Conservation (phyloP, 2,329 filamentous ascomycete species). For the Xylogone sp. region DNA sequence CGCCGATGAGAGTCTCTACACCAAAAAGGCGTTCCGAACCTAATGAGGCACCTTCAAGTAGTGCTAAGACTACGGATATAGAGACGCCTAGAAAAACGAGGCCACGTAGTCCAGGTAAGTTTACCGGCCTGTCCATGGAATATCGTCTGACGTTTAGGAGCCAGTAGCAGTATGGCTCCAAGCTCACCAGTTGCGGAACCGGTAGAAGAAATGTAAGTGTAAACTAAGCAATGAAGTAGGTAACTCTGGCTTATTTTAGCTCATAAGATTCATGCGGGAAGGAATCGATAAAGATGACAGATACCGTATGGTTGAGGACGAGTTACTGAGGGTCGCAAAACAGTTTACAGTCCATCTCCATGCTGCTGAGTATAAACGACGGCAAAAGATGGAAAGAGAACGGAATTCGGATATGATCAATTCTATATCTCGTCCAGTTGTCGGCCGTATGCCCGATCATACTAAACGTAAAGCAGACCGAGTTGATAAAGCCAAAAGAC, state of each 20-base stretch:
- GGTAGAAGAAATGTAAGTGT: slow-evolving; percentile 40
- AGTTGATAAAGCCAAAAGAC: slow-evolving; percentile 30
- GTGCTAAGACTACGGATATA: background rate
- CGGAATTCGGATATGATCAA: slow-evolving; percentile 47
- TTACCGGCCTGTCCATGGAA: background rate
- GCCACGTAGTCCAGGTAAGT: background rate
- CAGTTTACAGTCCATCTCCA: slow-evolving; percentile 73
- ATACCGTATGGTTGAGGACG: slow-evolving; percentile 83
- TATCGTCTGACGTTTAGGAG: slow-evolving; percentile 2
- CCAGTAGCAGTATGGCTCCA: slow-evolving; percentile 35
- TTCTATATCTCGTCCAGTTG: slow-evolving; percentile 35
- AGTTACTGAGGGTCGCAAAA: slow-evolving; percentile 64
- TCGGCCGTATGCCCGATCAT: slow-evolving; percentile 23
- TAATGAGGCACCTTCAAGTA: background rate
- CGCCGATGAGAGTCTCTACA: background rate
- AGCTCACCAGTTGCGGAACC: slow-evolving; percentile 50
- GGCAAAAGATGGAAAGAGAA: slow-evolving; percentile 53
- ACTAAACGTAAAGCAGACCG: slow-evolving; percentile 28
- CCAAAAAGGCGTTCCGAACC: background rate
- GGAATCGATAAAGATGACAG: slow-evolving; percentile 64
- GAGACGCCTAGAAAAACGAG: background rate
- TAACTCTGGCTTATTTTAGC: background rate
- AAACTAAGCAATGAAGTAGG: background rate
- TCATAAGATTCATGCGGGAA: slow-evolving; percentile 51
- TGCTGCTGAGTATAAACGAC: slow-evolving; percentile 69